Evolutionary conservation across 2,329 filamentous ascomycete genomes (phyloP), one percentile per base, ranked within the genome.

Genomic region (Trichophyton equinum): DNA sequence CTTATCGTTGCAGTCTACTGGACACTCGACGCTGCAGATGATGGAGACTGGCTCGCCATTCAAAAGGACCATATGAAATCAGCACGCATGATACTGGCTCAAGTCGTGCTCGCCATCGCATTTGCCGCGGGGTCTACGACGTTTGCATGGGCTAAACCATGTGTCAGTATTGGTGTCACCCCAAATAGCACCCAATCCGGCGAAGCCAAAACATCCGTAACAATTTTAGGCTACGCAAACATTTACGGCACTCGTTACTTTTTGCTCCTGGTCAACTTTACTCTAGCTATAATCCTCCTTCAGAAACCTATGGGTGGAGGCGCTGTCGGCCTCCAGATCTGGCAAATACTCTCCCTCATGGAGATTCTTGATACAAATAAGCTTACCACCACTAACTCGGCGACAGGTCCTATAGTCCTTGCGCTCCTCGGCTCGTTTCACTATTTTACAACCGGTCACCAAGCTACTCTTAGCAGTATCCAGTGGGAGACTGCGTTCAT

Each of bases 401-500:
- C 90, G 5, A 87, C 97, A 67, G 92, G 91, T 0, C 91, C 94
- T 20, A 78, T 94, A 44, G 81, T 95, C 64, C 82, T 97, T 27
- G 92, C 85, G 9, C 76, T 97, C n/a, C 83, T 99, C 0, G 94
- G 91, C 62, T 90, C 88, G 68, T 95, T 92, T 74, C 86, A 96
- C 77, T 99, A 86, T 78, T 99, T 99, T 83, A 96, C 95, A 71
- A 99, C 94, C 0, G 94, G 94, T 63, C 94, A 99, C 74, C 92
- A 97, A 75, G 92, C 92, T 11, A 87, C 85, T 0, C 81, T 96
- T 25, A 82, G 86, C 66, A 89, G 85, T 65, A 92, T 99, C 69
- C 94, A 99, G 71, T 99, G 94, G 94, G 94, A 99, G 75, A 83
- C 84, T 20, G 92, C 91, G 2, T 99, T 99, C 75, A 89, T 99